Evolutionary conservation across 2,329 filamentous ascomycete species (phyloP).

Genomic region (Aspergillus costaricaensis): DNA sequence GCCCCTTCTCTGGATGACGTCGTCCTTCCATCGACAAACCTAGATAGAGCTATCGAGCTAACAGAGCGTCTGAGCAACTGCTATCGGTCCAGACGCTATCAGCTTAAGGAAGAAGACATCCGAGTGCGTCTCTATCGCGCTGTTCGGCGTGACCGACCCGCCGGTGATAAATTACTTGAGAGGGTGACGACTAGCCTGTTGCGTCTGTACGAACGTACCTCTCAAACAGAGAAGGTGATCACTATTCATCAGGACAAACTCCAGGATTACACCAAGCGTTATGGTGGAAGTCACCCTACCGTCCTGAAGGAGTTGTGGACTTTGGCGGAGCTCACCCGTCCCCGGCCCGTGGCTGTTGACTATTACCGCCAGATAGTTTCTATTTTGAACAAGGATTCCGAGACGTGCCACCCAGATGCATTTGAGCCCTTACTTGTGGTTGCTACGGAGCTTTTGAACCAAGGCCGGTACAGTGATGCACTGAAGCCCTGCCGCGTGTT

Average conservation of each 20-base stretch:
- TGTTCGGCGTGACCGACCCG: constrained; percentile 28
- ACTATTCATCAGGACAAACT: constrained; percentile 41
- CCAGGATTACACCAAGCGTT: constrained; percentile 37
- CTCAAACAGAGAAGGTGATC: constrained; percentile 38
- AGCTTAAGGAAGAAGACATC: constrained; percentile 39
- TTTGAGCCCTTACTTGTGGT: constrained; percentile 42
- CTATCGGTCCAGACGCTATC: constrained; percentile 42
- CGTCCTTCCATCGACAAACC: constrained; percentile 43
- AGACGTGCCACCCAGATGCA: constrained; percentile 38
- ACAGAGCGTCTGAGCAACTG: constrained; percentile 50
- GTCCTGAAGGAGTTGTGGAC: constrained; percentile 41
- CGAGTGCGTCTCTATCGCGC: constrained; percentile 38
- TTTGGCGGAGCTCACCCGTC: constrained; percentile 38
- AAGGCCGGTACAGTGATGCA: constrained; percentile 40
- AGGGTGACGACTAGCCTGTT: constrained; percentile 31
- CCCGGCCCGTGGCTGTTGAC: constrained; percentile 37
- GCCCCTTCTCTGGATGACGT: constrained; percentile 49
- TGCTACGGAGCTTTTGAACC: constrained; percentile 39
- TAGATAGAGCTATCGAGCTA: constrained; percentile 50
- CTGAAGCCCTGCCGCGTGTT: constrained; percentile 35
- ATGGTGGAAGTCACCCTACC: constrained; percentile 34
- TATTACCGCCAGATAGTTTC: constrained; percentile 42
- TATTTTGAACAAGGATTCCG: constrained; percentile 39
- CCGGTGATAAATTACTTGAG: constrained; percentile 34
- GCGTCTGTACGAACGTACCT: constrained; percentile 30